Base-by-base conservation (phyloP, 345 rosid species). In the Euphorbia tirucalli region DNA sequence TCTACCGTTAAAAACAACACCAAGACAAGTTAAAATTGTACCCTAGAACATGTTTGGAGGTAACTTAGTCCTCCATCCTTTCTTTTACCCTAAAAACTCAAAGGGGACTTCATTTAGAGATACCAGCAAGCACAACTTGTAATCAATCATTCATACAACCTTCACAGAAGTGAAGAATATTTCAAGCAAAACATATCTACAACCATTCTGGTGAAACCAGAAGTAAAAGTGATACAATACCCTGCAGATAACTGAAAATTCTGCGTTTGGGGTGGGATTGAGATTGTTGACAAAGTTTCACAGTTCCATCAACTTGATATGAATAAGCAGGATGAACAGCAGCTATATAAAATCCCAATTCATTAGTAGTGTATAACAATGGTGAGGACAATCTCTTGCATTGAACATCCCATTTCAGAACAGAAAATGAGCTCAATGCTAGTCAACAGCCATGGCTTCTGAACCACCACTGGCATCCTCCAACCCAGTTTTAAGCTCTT, bases 401-500 rank as follows among this genome's bases (percentile, higher is more conserved):
- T 24, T 22, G 25, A 35, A 7, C 21, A 21, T 50, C 41, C 28
- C 61, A 52, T 32, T 35, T 22, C n/a, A 27, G 3, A 27, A 15
- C 11, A 14, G 19, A 30, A 44, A 27, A 41, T 11, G 18, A 57
- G 25, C 28, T 39, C 39, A 4, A 37, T 43, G 41, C 54, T 86
- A 85, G 73, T 89, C 93, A 61, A 85, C 76, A 41, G 74, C 68
- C 95, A 90, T 90, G 64, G 86, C 78, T 79, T 87, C 95, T 10
- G 83, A 69, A 48, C 79, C 80, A 24, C 89, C 89, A 68, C 58
- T 76, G 24, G 76, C 80, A 46, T 90, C 96, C 35, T 90, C 96
- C 35, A 77, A 52, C n/a, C 78, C 79, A 76, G 69, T 85, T 85
- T 88, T 94, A 60, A 81, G 94, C 72, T 94, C 98, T 48, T 93